Base-by-base conservation (phyloP, 108 stramenopile species). In the Asterionellopsis glacialis region DNA sequence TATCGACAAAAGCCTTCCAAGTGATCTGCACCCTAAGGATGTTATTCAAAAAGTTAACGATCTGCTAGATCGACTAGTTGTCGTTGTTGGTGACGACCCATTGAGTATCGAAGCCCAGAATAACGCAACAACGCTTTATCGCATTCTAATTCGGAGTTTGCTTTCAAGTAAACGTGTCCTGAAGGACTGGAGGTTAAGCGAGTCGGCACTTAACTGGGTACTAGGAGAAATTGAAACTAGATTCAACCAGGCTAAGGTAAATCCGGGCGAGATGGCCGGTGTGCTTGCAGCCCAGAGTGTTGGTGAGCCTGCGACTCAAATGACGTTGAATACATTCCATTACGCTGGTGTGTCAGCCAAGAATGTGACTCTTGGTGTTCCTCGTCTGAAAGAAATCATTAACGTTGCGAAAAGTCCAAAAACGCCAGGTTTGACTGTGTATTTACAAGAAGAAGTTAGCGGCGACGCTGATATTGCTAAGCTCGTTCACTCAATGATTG, bases 241-340 rank as follows among this genome's bases (percentile, higher is more conserved):
- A 28, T 98, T 98, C 79, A 70, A 85, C 67, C 76, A 77, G 43
- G 87, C 95, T 51, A 90, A 87, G 72, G 97, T 96, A 9, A 75
- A 78, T 61, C 91, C 98, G 11, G 98, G 98, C n/a, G 98, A 99
- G 70, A 98, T 98, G 96, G 88, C 88, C 54, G 98, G 98, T 53
- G 97, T 99, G 10, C 83, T 98, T 56, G 98, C 98, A 7, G 98
- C 98, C 1, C 98, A 99, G 72, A 94, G 92, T 61, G 93, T 99
- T 59, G 98, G 98, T 16, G 97, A 99, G 71, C 98, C 98, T 18
- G 96, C 97, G 40, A 99, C 98, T n/a, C 98, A 99, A 71, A 99
- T 99, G 98, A 99, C 98, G 7, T 77, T 99, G 44, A 93, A 93
- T 64, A 99, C 98, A 24, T 99, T 99, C 75, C 98, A 99, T 75